Evolutionary conservation across 2,329 filamentous ascomycete species (phyloP).

Genomic region (Monosporascus cannonballus): DNA sequence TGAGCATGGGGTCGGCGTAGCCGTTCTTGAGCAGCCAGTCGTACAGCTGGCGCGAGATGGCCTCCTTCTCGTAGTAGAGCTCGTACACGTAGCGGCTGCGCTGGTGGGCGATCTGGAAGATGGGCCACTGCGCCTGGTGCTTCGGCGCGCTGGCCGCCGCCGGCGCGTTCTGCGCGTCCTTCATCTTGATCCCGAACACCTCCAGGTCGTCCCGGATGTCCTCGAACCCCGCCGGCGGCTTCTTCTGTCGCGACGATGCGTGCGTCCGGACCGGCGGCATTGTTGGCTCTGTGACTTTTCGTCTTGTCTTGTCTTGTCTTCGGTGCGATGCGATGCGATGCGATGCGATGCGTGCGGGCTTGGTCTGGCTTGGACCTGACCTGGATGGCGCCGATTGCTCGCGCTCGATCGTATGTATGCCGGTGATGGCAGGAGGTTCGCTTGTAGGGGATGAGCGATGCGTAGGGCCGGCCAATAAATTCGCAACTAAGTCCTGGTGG

Average conservation of each 20-base stretch:
- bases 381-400: too few relatives aligned
- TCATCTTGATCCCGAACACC: conserved; percentile 87
- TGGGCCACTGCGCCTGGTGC: conserved; percentile 91
- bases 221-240: conserved; percentile 78
- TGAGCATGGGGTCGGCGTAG: conserved; percentile 90
- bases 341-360: background rate
- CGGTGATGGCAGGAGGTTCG: too few relatives aligned
- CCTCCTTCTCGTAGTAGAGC: conserved; percentile 95
- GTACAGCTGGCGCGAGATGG: conserved; percentile 86
- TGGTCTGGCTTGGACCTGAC: too few relatives aligned
- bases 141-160: conserved; percentile 70
- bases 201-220: conserved; percentile 84
- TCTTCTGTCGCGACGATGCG: conserved; percentile 66
- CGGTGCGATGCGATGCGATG: background rate
- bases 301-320: background rate
- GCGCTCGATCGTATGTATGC: too few relatives aligned
- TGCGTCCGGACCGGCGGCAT: conserved; percentile 73
- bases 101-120: conserved; percentile 96
- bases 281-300: conserved; percentile 7
- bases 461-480: background rate
- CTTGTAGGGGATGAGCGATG: too few relatives aligned
- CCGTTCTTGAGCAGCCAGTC: conserved; percentile 96
- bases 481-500: too few relatives aligned
- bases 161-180: conserved; percentile 88
- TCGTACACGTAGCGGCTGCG: conserved; percentile 92